These are phyloP conservation scores for Sungouiozyma ichnusensis DNA, from an alignment of 805 yeast genomes.

Conservation along the genomic window DNA sequence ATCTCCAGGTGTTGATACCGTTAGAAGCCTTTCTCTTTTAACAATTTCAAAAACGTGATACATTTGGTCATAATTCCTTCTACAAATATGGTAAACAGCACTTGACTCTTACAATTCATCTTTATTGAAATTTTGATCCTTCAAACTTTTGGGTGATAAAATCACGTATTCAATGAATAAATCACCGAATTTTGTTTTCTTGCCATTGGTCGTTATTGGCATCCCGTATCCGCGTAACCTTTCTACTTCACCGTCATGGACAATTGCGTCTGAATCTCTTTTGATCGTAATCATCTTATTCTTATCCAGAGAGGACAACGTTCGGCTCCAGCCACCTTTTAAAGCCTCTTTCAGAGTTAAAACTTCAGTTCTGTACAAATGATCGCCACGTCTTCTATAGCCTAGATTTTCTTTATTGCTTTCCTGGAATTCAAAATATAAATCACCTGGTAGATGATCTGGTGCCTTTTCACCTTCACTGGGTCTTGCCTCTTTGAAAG, in stretches of 20 bases:
- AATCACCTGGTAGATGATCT: conserved; percentile 72
- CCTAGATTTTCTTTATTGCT: conserved; percentile 51
- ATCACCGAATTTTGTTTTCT: conserved; percentile 40
- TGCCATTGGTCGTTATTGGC: conserved; percentile 39
- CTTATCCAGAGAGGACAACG: conserved; percentile 55
- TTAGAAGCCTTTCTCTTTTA: conserved; percentile 26
- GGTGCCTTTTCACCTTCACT: conserved; percentile 85
- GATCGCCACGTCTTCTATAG: conserved; percentile 65
- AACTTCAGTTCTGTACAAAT: conserved; percentile 74
- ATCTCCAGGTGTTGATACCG: conserved; percentile 31
- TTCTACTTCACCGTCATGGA: conserved; percentile 64
- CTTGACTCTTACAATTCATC: conserved; percentile 15
- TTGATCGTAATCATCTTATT: conserved; percentile 37
- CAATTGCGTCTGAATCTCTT: conserved; percentile 42
- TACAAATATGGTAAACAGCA: conserved; percentile 10
- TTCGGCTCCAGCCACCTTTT: conserved; percentile 71
- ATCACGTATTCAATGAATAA: conserved; percentile 40
- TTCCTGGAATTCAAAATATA: conserved; percentile 54
- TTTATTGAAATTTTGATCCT: conserved; percentile 4
- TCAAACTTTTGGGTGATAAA: conserved; percentile 30
- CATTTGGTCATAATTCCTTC: conserved; percentile 30
- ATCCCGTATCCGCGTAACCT: conserved; percentile 67
- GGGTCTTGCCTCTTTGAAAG: conserved; percentile 43
- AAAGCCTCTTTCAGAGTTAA: conserved; percentile 62
- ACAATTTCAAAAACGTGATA: conserved; percentile 19